Evolutionary conservation across 2,329 filamentous ascomycete genomes (phyloP), one percentile per base, ranked within the genome.

Genomic region (Metarhizium sp.): DNA sequence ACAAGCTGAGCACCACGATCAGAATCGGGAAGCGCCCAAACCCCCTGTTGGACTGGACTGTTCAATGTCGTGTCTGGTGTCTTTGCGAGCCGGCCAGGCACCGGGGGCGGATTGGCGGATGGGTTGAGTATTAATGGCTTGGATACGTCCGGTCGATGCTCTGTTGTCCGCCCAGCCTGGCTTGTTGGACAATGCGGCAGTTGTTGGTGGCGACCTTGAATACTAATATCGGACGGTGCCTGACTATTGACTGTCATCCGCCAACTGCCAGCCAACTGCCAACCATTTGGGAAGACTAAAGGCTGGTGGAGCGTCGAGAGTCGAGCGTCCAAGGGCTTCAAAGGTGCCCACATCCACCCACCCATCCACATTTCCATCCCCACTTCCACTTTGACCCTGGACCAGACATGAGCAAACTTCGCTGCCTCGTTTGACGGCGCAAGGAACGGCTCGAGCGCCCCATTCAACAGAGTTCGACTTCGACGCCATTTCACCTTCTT

Each of bases 381-480:
- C 38, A 14, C 11, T 25, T 3, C 38, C 13, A 16, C 32, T 34
- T 11, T 11, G 32, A 34, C 32, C 10, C 4, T 11, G 32, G 6
- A 5, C 32, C 10, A 34, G 32, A 8, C 32, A 34, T 34, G 38
- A 16, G 13, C n/a, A 45, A 16, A 13, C 38, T 14, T 16, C 38
- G 13, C 38, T 16, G 38, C 13, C 38, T 40, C 14, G 38, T 40
- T 40, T 40, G 38, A 14, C 38, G 38, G 38, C 38, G 36, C 50
- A 45, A 50, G 54, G 50, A 30, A 56, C 51, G 55, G 55, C 55
- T 53, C 55, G 51, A 53, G 47, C 46, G 55, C 55, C 55, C 34
- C 50, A 30, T 18, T 10, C 14, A 30, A 11, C 48, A 20, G 38
- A 13, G 38, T 16, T 40, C 8, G 38, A 16, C 11, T 14, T 7